Base-by-base conservation (phyloP, 2,329 filamentous ascomycete species). In the Fusarium longipes region DNA sequence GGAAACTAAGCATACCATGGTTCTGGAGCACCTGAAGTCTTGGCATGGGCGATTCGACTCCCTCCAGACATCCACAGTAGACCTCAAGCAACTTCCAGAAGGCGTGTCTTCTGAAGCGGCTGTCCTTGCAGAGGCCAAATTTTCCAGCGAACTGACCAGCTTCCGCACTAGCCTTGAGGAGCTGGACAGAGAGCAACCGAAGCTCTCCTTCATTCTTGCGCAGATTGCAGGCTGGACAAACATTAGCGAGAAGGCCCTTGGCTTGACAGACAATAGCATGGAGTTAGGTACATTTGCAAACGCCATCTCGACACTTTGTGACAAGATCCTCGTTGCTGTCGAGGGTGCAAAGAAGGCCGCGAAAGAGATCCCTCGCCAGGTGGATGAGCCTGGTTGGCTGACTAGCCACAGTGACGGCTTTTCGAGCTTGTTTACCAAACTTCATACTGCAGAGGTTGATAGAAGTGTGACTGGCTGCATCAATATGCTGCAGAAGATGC, bases 301-400 rank as follows among this genome's bases (percentile, higher is more conserved):
- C 15, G 81, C 83, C 5, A 77, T 93, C 3, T 86, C 92, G 35
- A 85, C 79, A 2, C 82, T 91, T n/a, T 86, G 90, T 44, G 92
- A 97, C 77, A 87, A 87, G 48, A 86, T 95, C 27, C 87, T 97
- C 3, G 91, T 95, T 33, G 90, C 91, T 1, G 84, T 97, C 45
- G 93, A 97, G 76, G 87, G 89, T 65, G 84, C 91, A 43, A 86
- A 87, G 58, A 86, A 86, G 62, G 79, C 83, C 4, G 79, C 87
- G 10, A 77, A 81, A 12, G 81, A 82, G 4, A 72, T 78, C 39
- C 73, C 70, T 1, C 71, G 64, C 5, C 79, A 76, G 27, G 75
- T 77, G n/a, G 74, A 77, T n/a, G 76, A 79, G 39, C 61, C 73
- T 17, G 76, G 73, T 4, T 80, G 79, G 79, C 65, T 81, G 8